Evolutionary conservation across 257 asterid species (phyloP).

Genomic region (Solanum raphanifolium): DNA sequence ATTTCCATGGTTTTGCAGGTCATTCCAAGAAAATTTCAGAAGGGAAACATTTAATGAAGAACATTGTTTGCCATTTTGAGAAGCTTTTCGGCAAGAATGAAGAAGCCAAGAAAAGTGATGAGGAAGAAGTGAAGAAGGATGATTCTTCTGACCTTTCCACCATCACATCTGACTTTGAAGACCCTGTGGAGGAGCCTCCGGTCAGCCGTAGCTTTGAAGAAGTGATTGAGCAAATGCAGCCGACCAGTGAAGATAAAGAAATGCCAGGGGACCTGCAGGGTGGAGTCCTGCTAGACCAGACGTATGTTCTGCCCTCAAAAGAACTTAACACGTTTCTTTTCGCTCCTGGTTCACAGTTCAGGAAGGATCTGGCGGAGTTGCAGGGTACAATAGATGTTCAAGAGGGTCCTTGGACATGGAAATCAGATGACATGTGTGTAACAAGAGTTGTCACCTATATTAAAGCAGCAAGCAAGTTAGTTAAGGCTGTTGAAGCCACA

Average conservation of each 20-base stretch:
- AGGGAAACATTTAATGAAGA: conserved; percentile 52
- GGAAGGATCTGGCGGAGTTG: conserved; percentile 35
- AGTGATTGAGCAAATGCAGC: conserved; percentile 31
- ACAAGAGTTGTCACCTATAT: conserved; percentile 52
- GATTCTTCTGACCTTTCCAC: conserved; percentile 38
- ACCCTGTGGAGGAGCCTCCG: conserved; percentile 17
- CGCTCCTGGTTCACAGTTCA: conserved; percentile 56
- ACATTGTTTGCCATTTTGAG: conserved; percentile 59
- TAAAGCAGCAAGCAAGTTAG: conserved; percentile 64
- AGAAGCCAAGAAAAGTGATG: conserved; percentile 26
- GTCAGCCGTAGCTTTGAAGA: conserved; percentile 38
- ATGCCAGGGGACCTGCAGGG: conserved; percentile 57
- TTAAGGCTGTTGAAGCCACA: conserved; percentile 72
- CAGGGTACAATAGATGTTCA: conserved; percentile 62
- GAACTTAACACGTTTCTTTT: conserved; percentile 57
- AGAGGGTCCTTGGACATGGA: conserved; percentile 68
- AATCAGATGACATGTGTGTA: conserved; percentile 33
- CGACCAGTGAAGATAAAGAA: conserved; percentile 25
- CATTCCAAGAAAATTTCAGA: conserved; percentile 30
- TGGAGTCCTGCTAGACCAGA: conserved; percentile 66
- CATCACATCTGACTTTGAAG: conserved; percentile 42
- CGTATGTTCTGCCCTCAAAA: conserved; percentile 31
- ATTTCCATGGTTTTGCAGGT: conserved; percentile 14
- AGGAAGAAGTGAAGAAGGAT: conserved; percentile 31
- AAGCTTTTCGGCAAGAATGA: conserved; percentile 51